Evolutionary conservation across 2,329 filamentous ascomycete species (phyloP), one percentile per base, ranked within the genome.

Genomic region (Aspergillus glaucus): DNA sequence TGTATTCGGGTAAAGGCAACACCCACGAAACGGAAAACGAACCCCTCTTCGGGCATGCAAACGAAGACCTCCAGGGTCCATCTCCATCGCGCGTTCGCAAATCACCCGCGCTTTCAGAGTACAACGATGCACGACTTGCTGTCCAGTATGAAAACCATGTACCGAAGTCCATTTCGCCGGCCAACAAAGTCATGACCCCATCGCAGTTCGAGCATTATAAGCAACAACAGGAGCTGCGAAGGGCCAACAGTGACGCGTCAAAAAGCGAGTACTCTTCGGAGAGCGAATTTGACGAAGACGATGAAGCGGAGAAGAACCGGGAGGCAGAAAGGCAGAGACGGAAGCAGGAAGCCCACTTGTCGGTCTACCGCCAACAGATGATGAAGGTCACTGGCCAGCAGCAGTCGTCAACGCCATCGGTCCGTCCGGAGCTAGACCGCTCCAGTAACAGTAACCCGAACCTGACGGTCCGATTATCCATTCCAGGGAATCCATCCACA

Each of bases 351-450:
- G 90, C 90, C 10, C 88, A 93, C 65, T 85, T 95, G 75, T 80
- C 88, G 1, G 85, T 95, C 1, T 95, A 95, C 67, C 82, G 90
- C 50, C 90, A 95, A 66, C 87, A 93, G 69, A 95, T 95, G 90
- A 95, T 92, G 87, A 95, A 95, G 70, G 86, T 93, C 26, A 94
- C 89, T 1, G 90, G 90, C 43, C 88, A 92, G 58, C 88, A 92
- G 58, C 72, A 82, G 19, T 67, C 77, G 4, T 67, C 76, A 9
- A 70, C 73, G 39, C 66, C 76, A 12, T 62, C 72, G 9, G 67
- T 76, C 22, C 79, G 82, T n/a, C 77, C 80, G 12, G 72, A 73
- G 44, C 67, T 84, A 52, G 75, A 78, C 15, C 72, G 77, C 30
- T 81, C 80, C 4, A 71, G 68, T 48, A 75, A 78, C 60, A 87